A percentile compares a stretch with the other conserved stretches of the same genome.
Evolutionary conservation across 805 yeast species (phyloP).

Genomic region (Candida loeiensis): DNA sequence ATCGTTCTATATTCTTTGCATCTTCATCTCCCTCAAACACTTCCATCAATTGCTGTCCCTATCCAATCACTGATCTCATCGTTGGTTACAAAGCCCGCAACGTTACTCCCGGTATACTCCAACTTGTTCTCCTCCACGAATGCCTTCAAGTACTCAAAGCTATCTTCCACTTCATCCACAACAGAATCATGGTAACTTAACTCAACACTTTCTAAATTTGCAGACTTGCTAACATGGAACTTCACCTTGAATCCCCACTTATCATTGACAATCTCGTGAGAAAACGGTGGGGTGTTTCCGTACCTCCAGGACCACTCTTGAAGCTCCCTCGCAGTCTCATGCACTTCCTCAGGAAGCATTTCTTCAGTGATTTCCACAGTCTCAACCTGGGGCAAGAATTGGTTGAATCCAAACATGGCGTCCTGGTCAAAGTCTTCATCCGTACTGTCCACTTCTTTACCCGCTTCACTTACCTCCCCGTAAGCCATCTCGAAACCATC

Average conservation of each 20-base stretch:
- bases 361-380: conserved; percentile 21
- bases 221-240: conserved; percentile 47
- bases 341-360: conserved; percentile 38
- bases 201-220: conserved; percentile 21
- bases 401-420: conserved; percentile 32
- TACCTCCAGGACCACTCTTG: conserved; percentile 69
- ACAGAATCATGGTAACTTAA: neutral
- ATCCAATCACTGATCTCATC: conserved; percentile 45
- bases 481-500: conserved; percentile 37
- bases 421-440: conserved; percentile 22
- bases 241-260: conserved; percentile 29
- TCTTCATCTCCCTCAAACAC: conserved; percentile 17
- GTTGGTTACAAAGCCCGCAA: conserved; percentile 44
- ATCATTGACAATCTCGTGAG: conserved; percentile 41
- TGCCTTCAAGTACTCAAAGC: conserved; percentile 35
- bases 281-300: conserved; percentile 74
- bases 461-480: conserved; percentile 1
- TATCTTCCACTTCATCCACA: conserved; percentile 12
- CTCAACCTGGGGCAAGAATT: conserved; percentile 19
- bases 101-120: conserved; percentile 38
- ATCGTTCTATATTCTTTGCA: neutral
- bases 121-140: conserved; percentile 15
- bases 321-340: conserved; percentile 38
- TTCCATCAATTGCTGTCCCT: conserved; percentile 45
- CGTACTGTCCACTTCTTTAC: neutral